Evolutionary conservation across 2,329 filamentous ascomycete genomes (phyloP), one percentile per base, ranked within the genome.

Genomic region (Neofusicoccum umdonicola): DNA sequence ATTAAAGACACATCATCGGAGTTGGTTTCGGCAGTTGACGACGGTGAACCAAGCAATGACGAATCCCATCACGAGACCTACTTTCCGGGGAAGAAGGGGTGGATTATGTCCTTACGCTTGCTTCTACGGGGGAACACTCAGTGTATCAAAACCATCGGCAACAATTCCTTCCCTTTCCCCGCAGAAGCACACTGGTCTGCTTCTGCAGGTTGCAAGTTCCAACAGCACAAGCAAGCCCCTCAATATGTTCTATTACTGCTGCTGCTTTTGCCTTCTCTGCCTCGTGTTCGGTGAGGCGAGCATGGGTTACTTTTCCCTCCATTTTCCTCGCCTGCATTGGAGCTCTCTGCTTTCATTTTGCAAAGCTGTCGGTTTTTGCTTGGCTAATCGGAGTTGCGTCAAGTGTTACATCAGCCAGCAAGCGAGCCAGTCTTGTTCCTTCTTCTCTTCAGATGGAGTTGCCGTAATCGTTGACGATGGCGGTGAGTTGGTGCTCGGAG

Each of bases 1-100:
- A 60, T 47, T 47, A 47, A 54, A 60, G 56, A 44, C 56, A 60
- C 56, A 60, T 60, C 56, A 47, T 60, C 56, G 56, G 56, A 60
- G 56, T 60, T 60, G 56, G 56, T 34, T 60, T 60, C 34, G 56
- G 56, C 27, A 47, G 56, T 37, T 39, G 56, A 60, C 58, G 44
- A 62, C 34, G 58, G 47, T 51, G 58, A 62, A 44, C 35, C 34
- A 62, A 62, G 45, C 58, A 42, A 51, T 34, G 45, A 62, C 35
- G 58, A 51, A 50, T 62, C 35, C 42, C 58, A 62, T 60, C 56
- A 60, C 42, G 56, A 37, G 56, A 37, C 15, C 56, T 60, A 52
- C 31, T 52, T 37, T 44, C 15, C 22, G 22, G 27, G 42, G 56
- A 31, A 60, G 41, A 17, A 35, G 41, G 39, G 27, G 56, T 60